Evolutionary conservation across 768 basidiomycete species (phyloP), one percentile per base, ranked within the genome.

Genomic region (Tricholoma matsutake): DNA sequence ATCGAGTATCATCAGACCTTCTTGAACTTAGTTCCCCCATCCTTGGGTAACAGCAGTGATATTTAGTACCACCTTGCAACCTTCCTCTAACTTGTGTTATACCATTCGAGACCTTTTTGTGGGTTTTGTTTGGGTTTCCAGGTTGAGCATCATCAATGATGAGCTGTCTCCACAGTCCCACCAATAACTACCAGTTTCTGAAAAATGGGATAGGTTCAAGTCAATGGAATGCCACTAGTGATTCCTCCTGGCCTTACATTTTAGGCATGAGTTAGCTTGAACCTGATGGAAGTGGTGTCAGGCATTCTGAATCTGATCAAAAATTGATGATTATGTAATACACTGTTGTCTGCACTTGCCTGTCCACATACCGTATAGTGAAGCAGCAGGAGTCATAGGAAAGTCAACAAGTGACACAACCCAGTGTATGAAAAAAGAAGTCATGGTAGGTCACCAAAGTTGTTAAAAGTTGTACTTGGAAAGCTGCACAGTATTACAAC

Each of bases 121-220:
- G n/a, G n/a, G n/a, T n/a, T n/a, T n/a, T n/a, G n/a, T n/a, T n/a
- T n/a, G n/a, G n/a, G n/a, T n/a, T n/a, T n/a, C n/a, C n/a, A n/a
- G n/a, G n/a, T n/a, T n/a, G n/a, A n/a, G n/a, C n/a, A n/a, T n/a
- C n/a, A n/a, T n/a, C n/a, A n/a, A n/a, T n/a, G 80, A 64, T 92
- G 81, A 35, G 91, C 91, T 14, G 91, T 93, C 71, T 94, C 92
- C 20, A 94, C 88, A 0, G 92, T 93, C 1, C 92, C 92, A 22
- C 92, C 92, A 69, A 94, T 89, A 68, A 94, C 92, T 34, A 94
- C 92, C 25, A 92, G 81, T 89, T 92, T 93, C 92, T 92, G 65
- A 2, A 29, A 43, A 2, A 10, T 6, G 28, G 28, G 31, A 28
- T 47, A 28, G 6, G n/a, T n/a, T 43, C 64, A 14, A 62, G 60